Evolutionary conservation across 106 monocot species (phyloP), one percentile per base, ranked within the genome.

Genomic region (Phalaenopsis equestris): DNA sequence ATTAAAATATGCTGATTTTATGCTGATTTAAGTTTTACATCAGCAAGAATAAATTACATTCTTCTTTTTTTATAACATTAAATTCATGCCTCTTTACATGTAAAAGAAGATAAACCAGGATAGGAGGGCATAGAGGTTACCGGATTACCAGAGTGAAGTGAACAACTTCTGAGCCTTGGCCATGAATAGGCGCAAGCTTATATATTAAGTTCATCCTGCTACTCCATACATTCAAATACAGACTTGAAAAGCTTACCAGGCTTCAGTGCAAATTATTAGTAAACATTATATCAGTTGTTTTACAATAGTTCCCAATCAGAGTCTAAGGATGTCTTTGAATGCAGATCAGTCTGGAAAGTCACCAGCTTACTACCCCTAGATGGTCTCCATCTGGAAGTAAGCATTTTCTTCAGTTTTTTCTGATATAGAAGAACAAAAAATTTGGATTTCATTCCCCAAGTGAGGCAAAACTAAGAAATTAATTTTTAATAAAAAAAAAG

Each of bases 261-360:
- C 12, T 52, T 2, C 12, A 12, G 3, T 10, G 52, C 52, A 72
- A 16, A 41, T 36, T 72, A 30, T 30, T 72, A 30, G 39, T 72
- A 72, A 21, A 41, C 4, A 72, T 12, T 41, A 11, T 45, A 19
- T 74, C 74, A 18, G 42, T 5, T 9, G 3, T 19, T 74, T n/a
- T 74, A 74, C 41, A 74, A 19, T 41, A 74, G 74, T 14, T 74
- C 74, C 74, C 74, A 74, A 45, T 45, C 74, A 19, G 43, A 74
- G 16, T 74, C 74, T 45, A n/a, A 74, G 19, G 43, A 74, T 45
- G 41, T 21, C n/a, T 42, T 17, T 6, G 74, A 74, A 18, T 43
- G 74, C 74, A 45, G 42, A 74, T 74, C 43, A 45, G 42, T 45
- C 19, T 74, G 74, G 45, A 1, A 7, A 45, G 5, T 74, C 17